These are phyloP conservation scores for Coccomyxa sp. DNA, from an alignment of 139 green algal genomes.

Conservation along the genomic window DNA sequence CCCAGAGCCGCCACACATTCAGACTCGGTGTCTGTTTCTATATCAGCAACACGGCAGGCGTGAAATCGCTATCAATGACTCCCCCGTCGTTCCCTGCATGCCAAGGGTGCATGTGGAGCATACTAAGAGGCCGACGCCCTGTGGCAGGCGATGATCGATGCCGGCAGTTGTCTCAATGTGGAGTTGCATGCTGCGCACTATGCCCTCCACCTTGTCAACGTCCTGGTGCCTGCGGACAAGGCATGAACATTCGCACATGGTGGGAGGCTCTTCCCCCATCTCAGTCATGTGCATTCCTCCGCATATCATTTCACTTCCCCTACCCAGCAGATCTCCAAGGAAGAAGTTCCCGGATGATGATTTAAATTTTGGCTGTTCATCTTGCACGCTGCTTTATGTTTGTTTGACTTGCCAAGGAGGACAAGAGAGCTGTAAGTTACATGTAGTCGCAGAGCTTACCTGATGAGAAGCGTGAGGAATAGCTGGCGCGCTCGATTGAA, in stretches of 20 bases:
- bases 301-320: not conserved
- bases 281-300: not conserved
- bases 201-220: conserved; percentile 9
- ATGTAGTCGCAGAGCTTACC: not conserved
- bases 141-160: conserved; percentile 17
- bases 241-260: not conserved
- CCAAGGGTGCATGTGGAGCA: not conserved
- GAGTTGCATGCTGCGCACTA: conserved; percentile 8
- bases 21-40: not conserved
- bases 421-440: too few species aligned
- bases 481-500: conserved; percentile 25
- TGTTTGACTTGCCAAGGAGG: not conserved
- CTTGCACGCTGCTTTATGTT: not conserved
- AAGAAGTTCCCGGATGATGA: not conserved
- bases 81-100: not conserved
- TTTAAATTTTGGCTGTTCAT: not conserved
- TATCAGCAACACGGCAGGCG: not conserved
- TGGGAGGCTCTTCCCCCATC: not conserved
- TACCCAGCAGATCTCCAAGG: not conserved
- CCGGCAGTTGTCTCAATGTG: conserved; percentile 12
- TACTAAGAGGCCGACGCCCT: conserved; percentile 12
- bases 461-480: conserved; percentile 7
- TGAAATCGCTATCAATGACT: not conserved
- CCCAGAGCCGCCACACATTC: not conserved
- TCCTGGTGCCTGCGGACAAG: not conserved